phyloP scores from a whole-genome alignment of 2,329 filamentous ascomycete genomes.

The Ophiognomonia clavigignenti-juglandacearum region DNA sequence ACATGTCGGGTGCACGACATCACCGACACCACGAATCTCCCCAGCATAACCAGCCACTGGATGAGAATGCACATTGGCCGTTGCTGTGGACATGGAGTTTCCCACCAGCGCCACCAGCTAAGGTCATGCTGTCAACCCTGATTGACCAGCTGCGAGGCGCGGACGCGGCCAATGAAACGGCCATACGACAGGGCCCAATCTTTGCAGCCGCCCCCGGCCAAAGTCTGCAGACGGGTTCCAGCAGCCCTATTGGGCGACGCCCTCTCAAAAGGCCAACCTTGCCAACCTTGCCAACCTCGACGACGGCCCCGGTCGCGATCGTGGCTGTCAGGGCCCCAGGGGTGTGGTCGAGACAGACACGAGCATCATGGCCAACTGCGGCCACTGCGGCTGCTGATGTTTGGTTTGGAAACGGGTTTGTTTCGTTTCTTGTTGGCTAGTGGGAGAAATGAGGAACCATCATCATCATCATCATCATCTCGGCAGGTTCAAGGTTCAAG shows the following conservation, averaged over 20 bases:
- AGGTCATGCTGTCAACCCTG: conserved; percentile 6
- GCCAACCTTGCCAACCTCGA: too few species aligned
- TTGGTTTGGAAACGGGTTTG: conserved; percentile 12
- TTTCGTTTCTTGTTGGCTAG: conserved; percentile 1
- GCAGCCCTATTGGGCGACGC: conserved; percentile 11
- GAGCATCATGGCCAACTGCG: conserved; percentile 1
- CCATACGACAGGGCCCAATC: conserved; percentile 13
- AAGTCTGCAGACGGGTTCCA: conserved; percentile 1
- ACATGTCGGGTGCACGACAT: not conserved
- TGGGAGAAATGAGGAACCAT: not conserved
- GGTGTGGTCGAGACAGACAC: too few species aligned
- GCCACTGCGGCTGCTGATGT: conserved; percentile 5
- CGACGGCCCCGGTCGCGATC: not conserved
- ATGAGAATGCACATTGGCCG: not conserved
- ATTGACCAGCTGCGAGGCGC: conserved; percentile 11
- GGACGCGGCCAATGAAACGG: conserved; percentile 11
- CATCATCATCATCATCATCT: too few species aligned
- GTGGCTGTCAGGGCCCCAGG: conserved; percentile 3
- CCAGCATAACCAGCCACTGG: not conserved
- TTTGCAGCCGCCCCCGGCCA: conserved; percentile 6
- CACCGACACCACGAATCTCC: not conserved
- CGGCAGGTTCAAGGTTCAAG: not conserved
- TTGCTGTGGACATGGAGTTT: not conserved
- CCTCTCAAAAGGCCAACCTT: too few species aligned
- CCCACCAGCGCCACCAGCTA: conserved; percentile 5